Evolutionary conservation across 257 asterid species (phyloP).

Genomic region (Jacaranda copaia): DNA sequence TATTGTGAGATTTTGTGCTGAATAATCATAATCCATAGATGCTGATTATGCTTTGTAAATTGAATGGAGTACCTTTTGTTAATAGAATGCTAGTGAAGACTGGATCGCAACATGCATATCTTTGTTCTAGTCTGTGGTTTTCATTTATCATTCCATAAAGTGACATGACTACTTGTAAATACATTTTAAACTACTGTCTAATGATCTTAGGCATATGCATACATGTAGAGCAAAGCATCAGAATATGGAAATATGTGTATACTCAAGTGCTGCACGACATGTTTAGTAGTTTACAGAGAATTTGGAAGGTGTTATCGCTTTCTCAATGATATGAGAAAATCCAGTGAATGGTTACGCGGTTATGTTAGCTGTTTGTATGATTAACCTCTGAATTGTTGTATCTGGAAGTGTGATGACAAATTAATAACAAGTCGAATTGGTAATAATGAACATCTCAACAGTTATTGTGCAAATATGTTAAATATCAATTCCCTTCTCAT

Average conservation of each 20-base stretch:
- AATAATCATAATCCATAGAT: not conserved
- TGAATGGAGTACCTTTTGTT: not conserved
- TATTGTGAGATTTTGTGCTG: conserved; percentile 12
- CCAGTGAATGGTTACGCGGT: not conserved
- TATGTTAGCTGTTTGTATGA: not conserved
- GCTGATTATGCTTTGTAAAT: conserved; percentile 11
- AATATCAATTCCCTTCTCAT: not conserved
- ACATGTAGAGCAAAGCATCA: not conserved
- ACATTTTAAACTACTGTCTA: not conserved
- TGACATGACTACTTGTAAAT: not conserved
- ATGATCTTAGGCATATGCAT: not conserved
- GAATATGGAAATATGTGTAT: not conserved
- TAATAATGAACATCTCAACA: not conserved
- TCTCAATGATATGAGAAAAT: not conserved
- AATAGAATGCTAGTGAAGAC: not conserved
- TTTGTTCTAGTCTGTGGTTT: not conserved
- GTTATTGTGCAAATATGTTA: not conserved
- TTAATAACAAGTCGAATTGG: not conserved
- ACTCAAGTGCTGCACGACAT: not conserved
- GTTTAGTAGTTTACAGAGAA: not conserved
- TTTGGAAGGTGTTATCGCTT: not conserved
- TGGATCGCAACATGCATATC: not conserved
- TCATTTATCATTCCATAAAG: not conserved
- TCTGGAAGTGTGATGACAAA: conserved; percentile 3
- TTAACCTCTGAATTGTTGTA: not conserved